Evolutionary conservation across 495 filamentous ascomycete genomes (phyloP).

Genomic region (Astrothelium subdiscretum): DNA sequence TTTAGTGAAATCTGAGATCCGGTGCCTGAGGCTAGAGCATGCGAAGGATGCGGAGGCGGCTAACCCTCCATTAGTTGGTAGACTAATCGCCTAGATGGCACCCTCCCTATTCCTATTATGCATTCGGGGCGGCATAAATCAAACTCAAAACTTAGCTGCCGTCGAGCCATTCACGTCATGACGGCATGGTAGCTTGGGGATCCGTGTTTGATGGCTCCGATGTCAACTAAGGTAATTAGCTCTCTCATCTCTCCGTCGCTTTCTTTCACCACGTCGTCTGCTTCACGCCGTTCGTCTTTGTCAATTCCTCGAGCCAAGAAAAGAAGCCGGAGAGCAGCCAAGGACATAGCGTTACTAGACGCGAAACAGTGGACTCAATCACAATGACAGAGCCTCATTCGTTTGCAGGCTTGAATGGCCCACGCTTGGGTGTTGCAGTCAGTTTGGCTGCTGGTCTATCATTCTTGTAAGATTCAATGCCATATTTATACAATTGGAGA

Average conservation of each 20-base stretch:
- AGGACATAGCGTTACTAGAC: neutral
- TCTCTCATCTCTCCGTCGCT: neutral
- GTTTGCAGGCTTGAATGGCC: conserved; percentile 9
- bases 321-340: neutral
- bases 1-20: neutral
- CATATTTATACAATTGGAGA: neutral
- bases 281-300: neutral
- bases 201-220: neutral
- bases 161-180: neutral
- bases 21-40: neutral
- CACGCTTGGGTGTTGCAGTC: conserved; percentile 10
- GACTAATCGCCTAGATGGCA: neutral
- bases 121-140: neutral
- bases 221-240: neutral
- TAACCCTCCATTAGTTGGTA: neutral
- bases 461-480: conserved; percentile 10
- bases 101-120: neutral
- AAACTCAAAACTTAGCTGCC: neutral
- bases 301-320: neutral
- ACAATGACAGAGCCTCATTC: neutral
- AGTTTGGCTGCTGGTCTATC: conserved; percentile 10
- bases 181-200: neutral
- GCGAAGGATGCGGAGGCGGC: neutral
- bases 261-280: neutral
- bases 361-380: neutral